These are phyloP conservation scores for Pseudoscleropodium purum DNA, from an alignment of 225 moss, liverwort and hornwort genomes.

Conservation along the genomic window DNA sequence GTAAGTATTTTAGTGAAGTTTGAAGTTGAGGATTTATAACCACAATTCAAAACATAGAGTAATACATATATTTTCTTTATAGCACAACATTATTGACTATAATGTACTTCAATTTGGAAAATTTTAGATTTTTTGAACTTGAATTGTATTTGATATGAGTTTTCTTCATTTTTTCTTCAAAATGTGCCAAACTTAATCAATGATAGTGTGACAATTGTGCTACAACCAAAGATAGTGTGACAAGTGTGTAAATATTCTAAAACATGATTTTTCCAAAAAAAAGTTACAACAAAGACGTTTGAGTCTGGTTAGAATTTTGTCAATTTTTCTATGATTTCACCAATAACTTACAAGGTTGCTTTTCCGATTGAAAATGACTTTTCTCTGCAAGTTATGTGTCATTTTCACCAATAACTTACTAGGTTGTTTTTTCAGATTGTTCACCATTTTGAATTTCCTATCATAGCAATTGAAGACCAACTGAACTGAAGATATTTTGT, in stretches of 20 bases:
- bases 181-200: too few relatives aligned
- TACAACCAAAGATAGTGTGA: neutral
- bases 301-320: too few relatives aligned
- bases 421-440: neutral
- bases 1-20: neutral
- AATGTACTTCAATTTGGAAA: fast-evolving
- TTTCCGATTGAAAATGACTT: too few relatives aligned
- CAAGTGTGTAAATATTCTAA: neutral
- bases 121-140: neutral
- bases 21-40: neutral
- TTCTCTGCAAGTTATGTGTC: too few relatives aligned
- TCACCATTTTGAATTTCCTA: neutral
- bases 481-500: neutral
- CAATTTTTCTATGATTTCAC: neutral
- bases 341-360: neutral
- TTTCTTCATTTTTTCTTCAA: neutral
- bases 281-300: neutral
- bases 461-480: neutral
- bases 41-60: neutral
- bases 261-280: neutral
- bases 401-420: too few relatives aligned
- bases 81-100: neutral
- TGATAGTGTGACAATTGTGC: neutral
- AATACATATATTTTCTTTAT: fast-evolving
- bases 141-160: neutral